Base-by-base conservation (phyloP, 805 yeast species). In the Spathaspora hagerdaliae region DNA sequence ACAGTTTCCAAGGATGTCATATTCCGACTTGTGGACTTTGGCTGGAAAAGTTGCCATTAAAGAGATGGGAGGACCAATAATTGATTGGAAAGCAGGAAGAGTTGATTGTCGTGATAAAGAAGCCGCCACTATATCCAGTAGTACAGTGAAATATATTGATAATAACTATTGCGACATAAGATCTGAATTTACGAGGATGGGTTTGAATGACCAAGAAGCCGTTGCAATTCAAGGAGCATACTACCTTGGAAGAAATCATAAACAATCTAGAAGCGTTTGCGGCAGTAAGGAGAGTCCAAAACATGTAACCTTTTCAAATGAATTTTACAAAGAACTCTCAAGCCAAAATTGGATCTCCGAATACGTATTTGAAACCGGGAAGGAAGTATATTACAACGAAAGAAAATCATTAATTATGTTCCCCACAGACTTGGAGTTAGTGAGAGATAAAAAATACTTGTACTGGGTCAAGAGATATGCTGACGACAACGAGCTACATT, bases 331-430 rank as follows among this genome's bases (percentile, higher is more conserved):
- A 38, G 53, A 49, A 3, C 45, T 61, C 7, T 12, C 57, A 10
- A 67, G 78, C 69, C 63, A 72, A 76, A 46, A 74, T 34, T 67
- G 87, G 60, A 52, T 43, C 73, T 81, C 83, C 11, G 59, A 69
- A 63, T 44, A 59, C 71, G 70, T 71, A 38, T 67, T 59, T 51
- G 79, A 60, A 69, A 81, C 61, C 75, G 88, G 82, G 67, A 60
- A 53, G 44, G 51, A 51, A 7, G 79, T 75, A 69, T 55, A 85
- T 85, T 44, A 79, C 78, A 59, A 72, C 71, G 50, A 88, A 79
- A 72, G 85, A 75, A 64, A 79, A 76, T 54, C 70, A 1, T 75
- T 86, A 53, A 88, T 89, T 96, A 89, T 89, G 96, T 67, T 89
- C 43, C 89, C 87, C 27, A 82, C 95, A 10, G 96, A 89, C 59